Evolutionary conservation across 306 rosid species (phyloP), one percentile per base, ranked within the genome.

Genomic region (Cucurbita argyrosperma): DNA sequence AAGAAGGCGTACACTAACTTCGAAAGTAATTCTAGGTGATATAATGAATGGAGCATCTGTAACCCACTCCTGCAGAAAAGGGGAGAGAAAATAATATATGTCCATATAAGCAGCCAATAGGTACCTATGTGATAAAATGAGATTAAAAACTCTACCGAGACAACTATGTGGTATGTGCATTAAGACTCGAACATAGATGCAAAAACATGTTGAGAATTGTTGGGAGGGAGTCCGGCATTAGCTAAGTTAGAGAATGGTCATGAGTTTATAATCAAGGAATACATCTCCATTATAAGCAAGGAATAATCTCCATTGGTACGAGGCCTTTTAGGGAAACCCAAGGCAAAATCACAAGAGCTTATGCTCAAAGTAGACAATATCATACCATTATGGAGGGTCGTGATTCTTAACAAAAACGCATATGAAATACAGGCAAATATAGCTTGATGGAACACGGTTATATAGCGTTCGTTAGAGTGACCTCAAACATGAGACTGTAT

Each of bases 401-500:
- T 30, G 35, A 30, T 30, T 30, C 35, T 4, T 30, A 30, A 30
- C 35, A 2, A 64, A 64, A 40, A 64, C 8, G n/a, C 50, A 10
- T 37, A 40, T 64, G 71, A 16, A 64, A n/a, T 26, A 70, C 59
- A 49, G 43, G 18, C 1, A 68, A 30, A 30, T 8, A 50, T 50
- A 49, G 74, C 45, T 49, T 8, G 60, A 70, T 30, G 23, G 74
- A 70, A 23, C 58, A 15, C 13, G 16, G 74, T 50, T 70, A 70
- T 23, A 70, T 46, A 39, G 76, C 65, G 54, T 54, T 59, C 46
- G 74, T 77, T 75, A 74, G 58, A 62, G 80, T 61, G 76, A 94
- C 99, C 99, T 94, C 99, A 81, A 94, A 94, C 99, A 94, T 94
- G 77, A 94, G 99, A 86, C 89, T 94, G 92, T 91, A 94, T 80